Evolutionary conservation across 2,329 filamentous ascomycete species (phyloP).

Genomic region (Trichophyton verrucosum): DNA sequence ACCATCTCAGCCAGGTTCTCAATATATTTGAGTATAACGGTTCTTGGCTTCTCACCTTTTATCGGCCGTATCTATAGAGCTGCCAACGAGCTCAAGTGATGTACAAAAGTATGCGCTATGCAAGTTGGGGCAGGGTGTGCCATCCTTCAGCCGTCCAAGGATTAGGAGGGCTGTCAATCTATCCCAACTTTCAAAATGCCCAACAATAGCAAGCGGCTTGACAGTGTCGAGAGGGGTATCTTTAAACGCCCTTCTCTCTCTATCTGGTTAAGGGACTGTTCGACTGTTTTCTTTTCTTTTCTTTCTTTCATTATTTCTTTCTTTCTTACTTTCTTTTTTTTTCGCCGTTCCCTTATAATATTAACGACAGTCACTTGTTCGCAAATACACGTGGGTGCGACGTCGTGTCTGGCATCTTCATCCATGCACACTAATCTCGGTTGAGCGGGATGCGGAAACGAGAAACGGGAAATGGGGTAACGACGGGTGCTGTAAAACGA

Average conservation of each 20-base stretch:
- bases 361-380: not conserved
- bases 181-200: not conserved
- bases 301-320: not conserved
- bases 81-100: not conserved
- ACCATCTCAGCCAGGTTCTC: not conserved
- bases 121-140: not conserved
- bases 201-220: not conserved
- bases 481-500: not conserved
- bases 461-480: not conserved
- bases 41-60: not conserved
- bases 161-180: not conserved
- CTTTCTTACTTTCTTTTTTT: not conserved
- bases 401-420: not conserved
- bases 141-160: not conserved
- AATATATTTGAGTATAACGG: not conserved
- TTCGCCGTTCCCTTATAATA: not conserved
- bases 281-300: not conserved
- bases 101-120: not conserved
- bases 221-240: not conserved
- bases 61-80: constrained; percentile 1
- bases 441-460: not conserved
- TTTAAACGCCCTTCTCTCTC: not conserved
- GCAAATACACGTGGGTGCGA: not conserved
- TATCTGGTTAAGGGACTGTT: not conserved
- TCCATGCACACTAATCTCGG: constrained; percentile 1